These are phyloP conservation scores for Zygosaccharomyces lentus DNA, from an alignment of 805 yeast genomes.

Conservation along the genomic window DNA sequence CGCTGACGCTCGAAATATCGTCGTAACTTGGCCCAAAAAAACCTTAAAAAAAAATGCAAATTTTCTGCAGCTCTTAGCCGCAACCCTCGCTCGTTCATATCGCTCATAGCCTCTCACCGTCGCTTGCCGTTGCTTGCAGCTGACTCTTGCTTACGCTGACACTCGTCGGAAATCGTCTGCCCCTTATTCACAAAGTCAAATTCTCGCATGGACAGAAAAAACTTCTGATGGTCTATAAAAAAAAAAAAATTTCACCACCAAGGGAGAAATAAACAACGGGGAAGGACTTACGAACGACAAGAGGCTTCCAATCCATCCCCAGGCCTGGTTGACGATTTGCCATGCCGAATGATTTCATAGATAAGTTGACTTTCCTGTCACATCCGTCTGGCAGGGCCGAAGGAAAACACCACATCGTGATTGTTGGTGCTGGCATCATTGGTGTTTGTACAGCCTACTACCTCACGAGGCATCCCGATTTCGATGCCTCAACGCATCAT, in stretches of 20 bases:
- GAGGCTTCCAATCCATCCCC: not conserved
- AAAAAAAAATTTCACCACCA: constrained; percentile 3
- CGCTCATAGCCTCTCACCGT: not conserved
- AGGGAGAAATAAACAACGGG: not conserved
- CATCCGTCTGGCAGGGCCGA: constrained; percentile 30
- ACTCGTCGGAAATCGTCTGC: not conserved
- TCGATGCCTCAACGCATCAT: constrained; percentile 66
- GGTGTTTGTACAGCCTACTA: constrained; percentile 95
- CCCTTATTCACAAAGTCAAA: constrained; percentile 4
- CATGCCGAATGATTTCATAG: constrained; percentile 19
- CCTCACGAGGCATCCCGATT: constrained; percentile 75
- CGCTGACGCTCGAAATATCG: too few species aligned
- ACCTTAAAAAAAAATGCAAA: too few species aligned
- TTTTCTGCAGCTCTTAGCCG: too few species aligned
- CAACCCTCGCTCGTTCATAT: not conserved
- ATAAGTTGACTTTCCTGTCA: constrained; percentile 17
- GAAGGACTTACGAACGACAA: not conserved
- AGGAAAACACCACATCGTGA: constrained; percentile 70
- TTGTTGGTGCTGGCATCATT: constrained; percentile 93
- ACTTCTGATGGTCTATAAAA: not conserved
- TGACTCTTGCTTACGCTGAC: not conserved
- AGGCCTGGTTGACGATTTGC: not conserved
- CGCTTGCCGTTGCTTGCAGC: not conserved
- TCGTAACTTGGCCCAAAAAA: too few species aligned
- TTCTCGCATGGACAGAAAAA: constrained; percentile 4